Conservation (phyloP, 768 basidiomycete species). For the Filobasidium floriforme region DNA sequence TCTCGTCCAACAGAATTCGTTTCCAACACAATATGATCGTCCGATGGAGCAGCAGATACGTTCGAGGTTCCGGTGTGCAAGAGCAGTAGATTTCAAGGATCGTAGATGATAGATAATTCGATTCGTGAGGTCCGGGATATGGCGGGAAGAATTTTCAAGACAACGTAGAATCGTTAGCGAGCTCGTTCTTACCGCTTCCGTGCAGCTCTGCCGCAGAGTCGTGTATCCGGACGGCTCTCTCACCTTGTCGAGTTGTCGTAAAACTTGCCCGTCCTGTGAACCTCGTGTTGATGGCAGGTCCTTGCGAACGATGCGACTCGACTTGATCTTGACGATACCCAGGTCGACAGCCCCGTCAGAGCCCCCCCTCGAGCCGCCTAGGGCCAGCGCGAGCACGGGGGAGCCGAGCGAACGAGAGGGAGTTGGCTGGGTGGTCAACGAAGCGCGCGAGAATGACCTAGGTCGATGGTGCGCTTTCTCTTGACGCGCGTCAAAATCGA, state of each 20-base stretch:
- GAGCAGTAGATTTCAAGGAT: no score
- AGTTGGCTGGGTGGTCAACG: background rate
- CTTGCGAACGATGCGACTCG: no score
- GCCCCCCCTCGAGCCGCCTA: background rate
- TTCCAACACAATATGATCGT: background rate
- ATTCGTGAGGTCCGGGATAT: background rate
- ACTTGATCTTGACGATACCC: background rate
- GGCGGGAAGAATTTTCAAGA: background rate
- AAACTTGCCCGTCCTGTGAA: background rate
- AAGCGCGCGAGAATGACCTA: background rate
- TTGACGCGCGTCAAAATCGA: background rate
- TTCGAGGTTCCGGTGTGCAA: background rate
- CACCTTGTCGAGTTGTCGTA: conserved; percentile 9
- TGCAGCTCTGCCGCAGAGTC: background rate
- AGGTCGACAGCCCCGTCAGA: background rate
- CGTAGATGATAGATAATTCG: no score
- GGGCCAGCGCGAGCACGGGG: background rate
- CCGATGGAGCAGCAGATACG: background rate
- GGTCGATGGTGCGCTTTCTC: background rate
- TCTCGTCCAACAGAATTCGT: conserved; percentile 9
- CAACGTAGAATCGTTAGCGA: background rate
- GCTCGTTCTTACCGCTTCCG: background rate
- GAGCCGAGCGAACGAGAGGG: background rate
- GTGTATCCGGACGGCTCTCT: background rate
- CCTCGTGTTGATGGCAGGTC: background rate